Conservation (phyloP, 129 eudicot genomes). For the Dittrichia graveolens region DNA sequence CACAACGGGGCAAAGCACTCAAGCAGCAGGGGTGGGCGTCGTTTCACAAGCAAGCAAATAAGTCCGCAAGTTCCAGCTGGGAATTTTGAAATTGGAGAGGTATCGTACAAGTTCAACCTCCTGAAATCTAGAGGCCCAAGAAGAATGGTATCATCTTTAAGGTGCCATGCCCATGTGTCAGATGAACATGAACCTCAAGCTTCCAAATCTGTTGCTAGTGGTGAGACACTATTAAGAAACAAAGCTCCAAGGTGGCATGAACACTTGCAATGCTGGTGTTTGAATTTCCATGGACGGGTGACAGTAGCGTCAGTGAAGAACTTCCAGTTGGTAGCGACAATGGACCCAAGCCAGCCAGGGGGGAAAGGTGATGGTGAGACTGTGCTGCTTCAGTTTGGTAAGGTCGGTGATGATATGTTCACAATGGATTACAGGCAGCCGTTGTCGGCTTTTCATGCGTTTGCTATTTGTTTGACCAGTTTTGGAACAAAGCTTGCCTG, state of each 20-base stretch:
- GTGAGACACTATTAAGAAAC: constrained; percentile 59
- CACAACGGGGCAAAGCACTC: constrained; percentile 80
- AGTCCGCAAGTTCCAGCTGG: constrained; percentile 95
- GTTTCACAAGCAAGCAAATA: constrained; percentile 81
- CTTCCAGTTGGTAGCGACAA: constrained; percentile 79
- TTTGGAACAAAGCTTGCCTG: constrained; percentile 97
- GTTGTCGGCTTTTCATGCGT: constrained; percentile 89
- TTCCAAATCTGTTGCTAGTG: constrained; percentile 25
- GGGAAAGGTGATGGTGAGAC: constrained; percentile 93
- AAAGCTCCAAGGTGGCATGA: constrained; percentile 99
- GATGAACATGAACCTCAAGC: constrained; percentile 29
- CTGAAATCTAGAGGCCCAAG: constrained; percentile 95
- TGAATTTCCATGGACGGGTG: constrained; percentile 94
- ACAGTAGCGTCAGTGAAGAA: constrained; percentile 98
- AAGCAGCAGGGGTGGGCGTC: constrained; percentile 63
- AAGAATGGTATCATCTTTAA: constrained; percentile 79
- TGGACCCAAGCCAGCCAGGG: constrained; percentile 82
- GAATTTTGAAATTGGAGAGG: constrained; percentile 80
- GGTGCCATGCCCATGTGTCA: constrained; percentile 28
- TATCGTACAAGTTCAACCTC: constrained; percentile 90
- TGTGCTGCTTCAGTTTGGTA: constrained; percentile 91
- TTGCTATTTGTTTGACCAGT: constrained; percentile 92
- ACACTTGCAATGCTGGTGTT: constrained; percentile 95
- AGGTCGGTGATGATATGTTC: constrained; percentile 81
- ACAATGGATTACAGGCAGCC: constrained; percentile 97